Evolutionary conservation across 176 grass and related monocot genomes (phyloP).

Genomic region (Sorghum bicolor): DNA sequence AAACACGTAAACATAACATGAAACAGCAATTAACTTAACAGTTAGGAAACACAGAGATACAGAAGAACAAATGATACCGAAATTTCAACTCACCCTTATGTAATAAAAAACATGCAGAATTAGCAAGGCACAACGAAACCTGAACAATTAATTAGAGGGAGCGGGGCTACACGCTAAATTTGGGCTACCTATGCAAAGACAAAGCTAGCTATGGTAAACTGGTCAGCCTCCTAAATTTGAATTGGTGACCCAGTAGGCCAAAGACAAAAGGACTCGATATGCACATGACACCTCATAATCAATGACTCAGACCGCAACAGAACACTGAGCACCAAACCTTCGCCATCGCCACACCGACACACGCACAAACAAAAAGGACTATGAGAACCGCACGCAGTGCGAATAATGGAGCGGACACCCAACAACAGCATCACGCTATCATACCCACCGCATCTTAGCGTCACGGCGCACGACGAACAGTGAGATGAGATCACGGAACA

Average conservation of each 20-base stretch:
- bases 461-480: neutral
- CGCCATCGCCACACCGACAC: neutral
- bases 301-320: neutral
- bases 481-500: neutral
- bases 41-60: neutral
- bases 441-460: neutral
- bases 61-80: neutral
- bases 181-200: neutral
- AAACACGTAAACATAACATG: slow-evolving; percentile 4
- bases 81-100: neutral
- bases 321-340: neutral
- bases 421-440: neutral
- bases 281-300: neutral
- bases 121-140: neutral
- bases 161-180: neutral
- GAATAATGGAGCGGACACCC: neutral
- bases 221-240: neutral
- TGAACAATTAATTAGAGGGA: neutral
- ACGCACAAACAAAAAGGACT: neutral
- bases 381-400: neutral
- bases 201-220: neutral
- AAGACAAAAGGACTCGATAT: neutral
- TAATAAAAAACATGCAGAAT: neutral
- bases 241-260: neutral
- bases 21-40: neutral